Base-by-base conservation (phyloP, 2,329 filamentous ascomycete genomes). In the Pyricularia sp. region DNA sequence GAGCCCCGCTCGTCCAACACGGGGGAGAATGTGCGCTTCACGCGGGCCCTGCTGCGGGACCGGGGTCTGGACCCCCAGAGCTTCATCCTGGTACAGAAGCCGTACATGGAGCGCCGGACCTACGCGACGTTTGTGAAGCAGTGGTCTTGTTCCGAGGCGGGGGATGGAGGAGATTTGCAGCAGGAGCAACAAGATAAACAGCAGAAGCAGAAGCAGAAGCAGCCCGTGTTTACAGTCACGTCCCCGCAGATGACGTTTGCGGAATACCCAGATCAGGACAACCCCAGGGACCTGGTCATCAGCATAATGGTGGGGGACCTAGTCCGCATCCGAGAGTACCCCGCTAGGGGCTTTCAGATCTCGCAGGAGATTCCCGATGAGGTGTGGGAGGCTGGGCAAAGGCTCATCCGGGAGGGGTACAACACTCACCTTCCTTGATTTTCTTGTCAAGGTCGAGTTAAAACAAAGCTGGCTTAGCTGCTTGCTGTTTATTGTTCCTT, bases 21-120 rank as follows among this genome's bases (percentile, higher is more conserved):
- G 22, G 78, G 78, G 64, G 78, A 80, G 69, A 81, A 80, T 65
- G 75, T 80, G 44, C 77, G 76, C 12, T 79, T 79, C 67, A 79
- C 78, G 19, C 69, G 76, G 49, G 71, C 69, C 0, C 67, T 80
- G 10, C 70, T 81, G 1, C 60, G 64, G 19, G 68, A 72, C 13
- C 70, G 62, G 26, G 68, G 71, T 8, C 59, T 77, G 8, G 60
- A 49, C 1, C 64, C 73, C 0, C 66, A 69, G 33, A 75, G 72
- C 2, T 74, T 80, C 33, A 70, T 80, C 19, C 71, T 80, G 1
- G 78, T 80, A 9, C 78, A 81, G 69, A 81, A 80, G 70, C 78
- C 78, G 28, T 80, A 80, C 66, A 81, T 80, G 78, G 78, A 80
- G 69, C 70, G 78, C 40, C 70, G 78, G 6, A 78, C 78, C 4